Evolutionary conservation across 352 stramenopile genomes (phyloP).

Genomic region (Pythium periplocum): DNA sequence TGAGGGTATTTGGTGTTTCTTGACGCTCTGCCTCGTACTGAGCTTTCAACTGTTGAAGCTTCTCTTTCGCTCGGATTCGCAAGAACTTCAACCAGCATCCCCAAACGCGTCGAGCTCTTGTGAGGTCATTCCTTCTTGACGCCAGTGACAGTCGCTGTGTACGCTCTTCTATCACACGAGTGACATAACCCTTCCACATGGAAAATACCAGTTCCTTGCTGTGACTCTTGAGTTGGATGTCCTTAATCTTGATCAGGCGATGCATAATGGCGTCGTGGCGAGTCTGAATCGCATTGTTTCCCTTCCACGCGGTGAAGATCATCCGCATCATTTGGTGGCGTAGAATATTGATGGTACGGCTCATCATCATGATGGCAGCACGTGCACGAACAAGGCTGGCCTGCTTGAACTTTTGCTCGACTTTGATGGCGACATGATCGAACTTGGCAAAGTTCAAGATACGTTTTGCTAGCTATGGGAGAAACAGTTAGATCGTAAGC

Average conservation of each 20-base stretch:
- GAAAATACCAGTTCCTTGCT: conserved; percentile 41
- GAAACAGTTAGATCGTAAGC: neutral
- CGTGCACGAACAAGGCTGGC: conserved; percentile 70
- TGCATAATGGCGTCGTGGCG: conserved; percentile 51
- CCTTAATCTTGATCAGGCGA: conserved; percentile 61
- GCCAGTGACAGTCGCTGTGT: conserved; percentile 55
- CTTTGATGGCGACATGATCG: conserved; percentile 67
- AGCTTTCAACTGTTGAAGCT: conserved; percentile 38
- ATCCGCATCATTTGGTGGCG: conserved; percentile 67
- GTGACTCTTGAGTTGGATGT: conserved; percentile 44
- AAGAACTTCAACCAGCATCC: conserved; percentile 49
- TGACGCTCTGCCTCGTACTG: conserved; percentile 49
- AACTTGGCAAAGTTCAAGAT: conserved; percentile 80
- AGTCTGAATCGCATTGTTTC: conserved; percentile 39
- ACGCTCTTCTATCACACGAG: conserved; percentile 49
- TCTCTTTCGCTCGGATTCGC: conserved; percentile 44
- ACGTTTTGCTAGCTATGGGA: conserved; percentile 49
- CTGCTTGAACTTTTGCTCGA: conserved; percentile 71
- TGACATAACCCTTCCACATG: conserved; percentile 55
- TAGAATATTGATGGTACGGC: conserved; percentile 44
- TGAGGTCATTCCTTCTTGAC: conserved; percentile 48
- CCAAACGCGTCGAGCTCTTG: conserved; percentile 33
- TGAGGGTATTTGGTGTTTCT: conserved; percentile 17
- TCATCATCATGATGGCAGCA: conserved; percentile 82
- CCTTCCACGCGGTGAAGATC: conserved; percentile 73